These are phyloP conservation scores for Claviceps sp. DNA, from an alignment of 2,329 filamentous ascomycete genomes.

Conservation along the genomic window DNA sequence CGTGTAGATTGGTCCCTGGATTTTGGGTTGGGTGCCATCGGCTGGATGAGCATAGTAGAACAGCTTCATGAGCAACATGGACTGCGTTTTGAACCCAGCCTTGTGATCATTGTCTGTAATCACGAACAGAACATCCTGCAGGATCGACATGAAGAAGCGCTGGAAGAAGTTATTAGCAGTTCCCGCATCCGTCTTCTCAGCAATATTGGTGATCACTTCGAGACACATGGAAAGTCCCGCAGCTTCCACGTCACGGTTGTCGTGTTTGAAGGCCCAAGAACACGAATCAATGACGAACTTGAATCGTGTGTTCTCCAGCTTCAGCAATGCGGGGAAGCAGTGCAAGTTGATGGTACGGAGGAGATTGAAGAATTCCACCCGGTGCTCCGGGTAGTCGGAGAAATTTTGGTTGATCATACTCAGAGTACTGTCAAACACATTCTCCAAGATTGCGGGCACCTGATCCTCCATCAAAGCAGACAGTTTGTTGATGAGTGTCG, in stretches of 20 bases:
- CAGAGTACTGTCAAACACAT: conserved; percentile 93
- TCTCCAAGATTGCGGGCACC: conserved; percentile 94
- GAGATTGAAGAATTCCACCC: conserved; percentile 98
- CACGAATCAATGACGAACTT: conserved; percentile 99
- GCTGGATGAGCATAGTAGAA: conserved; percentile 84
- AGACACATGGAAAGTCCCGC: conserved; percentile 97
- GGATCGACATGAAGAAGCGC: conserved; percentile 87
- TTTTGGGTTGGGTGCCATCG: conserved; percentile 60
- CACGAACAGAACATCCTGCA: conserved; percentile 97
- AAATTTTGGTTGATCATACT: conserved; percentile 99
- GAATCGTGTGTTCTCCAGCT: conserved; percentile 91
- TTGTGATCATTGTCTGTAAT: conserved; percentile 97
- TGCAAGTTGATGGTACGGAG: conserved; percentile 91
- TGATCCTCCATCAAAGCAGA: conserved; percentile 97
- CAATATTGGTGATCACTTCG: conserved; percentile 94
- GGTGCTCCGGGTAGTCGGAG: conserved; percentile 95
- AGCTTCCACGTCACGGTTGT: conserved; percentile 94
- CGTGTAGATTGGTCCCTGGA: conserved; percentile 81
- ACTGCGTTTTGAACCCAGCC: conserved; percentile 97
- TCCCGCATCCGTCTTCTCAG: conserved; percentile 72
- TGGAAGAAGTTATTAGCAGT: conserved; percentile 96
- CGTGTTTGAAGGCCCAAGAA: conserved; percentile 99
- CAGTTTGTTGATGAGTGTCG: conserved; percentile 90
- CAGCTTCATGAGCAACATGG: conserved; percentile 83
- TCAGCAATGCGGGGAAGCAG: conserved; percentile 88